Evolutionary conservation across 495 filamentous ascomycete genomes (phyloP), one percentile per base, ranked within the genome.

Genomic region (Penicillium herquei): DNA sequence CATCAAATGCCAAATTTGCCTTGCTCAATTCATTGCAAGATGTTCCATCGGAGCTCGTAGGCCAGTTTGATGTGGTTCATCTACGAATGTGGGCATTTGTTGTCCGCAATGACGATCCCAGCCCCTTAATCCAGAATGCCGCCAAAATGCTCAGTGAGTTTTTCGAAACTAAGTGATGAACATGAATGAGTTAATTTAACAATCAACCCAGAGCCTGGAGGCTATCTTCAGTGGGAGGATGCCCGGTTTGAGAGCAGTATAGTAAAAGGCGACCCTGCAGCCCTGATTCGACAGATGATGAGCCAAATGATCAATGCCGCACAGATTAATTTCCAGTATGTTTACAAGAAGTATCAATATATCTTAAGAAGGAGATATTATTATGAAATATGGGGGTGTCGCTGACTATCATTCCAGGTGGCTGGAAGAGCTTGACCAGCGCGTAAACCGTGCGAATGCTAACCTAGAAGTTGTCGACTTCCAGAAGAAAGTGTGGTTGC

Each of bases 1-100:
- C 72, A 0, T 2, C 52, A 0, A 75, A 77, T 52, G 46, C 71
- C 3, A 51, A 40, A 0, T 51, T 75, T 10, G 60, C 57, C 3
- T 17, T 57, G 3, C 59, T 71, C 41, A 63, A 74, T 47, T 58
- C 67, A 13, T 52, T 66, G 6, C 8, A 16, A 7, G 59, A 66
- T 14, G 47, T 66, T 0, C 65, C 72, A 3, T 12, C 40, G 7
- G 59, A 65, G 8, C 57, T 72, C 3, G 14, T 39, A 1, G 66
- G 63, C 0, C 47, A 55, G 9, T 78, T 74, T 54, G 73, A 76
- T 55, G 60, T 76, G 16, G 66, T 78, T 0, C 69, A 75, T 53
- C n/a, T 75, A 6, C 65, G 73, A 8, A 55, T 70, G 34, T 70
- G 54, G 58, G 55, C 63, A 32, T 57, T 63, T 62, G 51, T 61